Conservation (phyloP, 352 stramenopile genomes). For the Salisapilia sapeloensis region DNA sequence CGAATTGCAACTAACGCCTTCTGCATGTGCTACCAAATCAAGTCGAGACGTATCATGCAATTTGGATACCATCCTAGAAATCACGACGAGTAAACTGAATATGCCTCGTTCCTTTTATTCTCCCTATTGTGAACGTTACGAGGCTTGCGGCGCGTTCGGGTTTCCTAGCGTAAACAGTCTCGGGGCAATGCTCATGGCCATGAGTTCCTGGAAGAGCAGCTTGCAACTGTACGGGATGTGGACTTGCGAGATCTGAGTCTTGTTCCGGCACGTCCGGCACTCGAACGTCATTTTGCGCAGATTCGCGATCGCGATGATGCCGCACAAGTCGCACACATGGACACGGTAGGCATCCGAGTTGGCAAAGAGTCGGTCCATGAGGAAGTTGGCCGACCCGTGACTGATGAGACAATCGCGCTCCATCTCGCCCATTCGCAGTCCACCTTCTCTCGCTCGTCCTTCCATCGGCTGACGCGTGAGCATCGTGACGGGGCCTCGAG, state of each 20-base stretch:
- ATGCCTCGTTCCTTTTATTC: too few relatives aligned
- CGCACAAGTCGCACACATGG: conserved; percentile 98
- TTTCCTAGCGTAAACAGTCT: conserved; percentile 91
- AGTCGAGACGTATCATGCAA: too few relatives aligned
- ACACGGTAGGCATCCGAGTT: conserved; percentile 98
- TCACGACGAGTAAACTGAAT: too few relatives aligned
- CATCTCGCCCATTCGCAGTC: conserved; percentile 99
- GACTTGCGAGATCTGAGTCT: conserved; percentile 90
- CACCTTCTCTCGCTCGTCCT: conserved; percentile 94
- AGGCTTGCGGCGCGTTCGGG: conserved; percentile 23
- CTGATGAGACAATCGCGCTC: conserved; percentile 99
- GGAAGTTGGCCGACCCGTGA: conserved; percentile 97
- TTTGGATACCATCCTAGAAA: too few relatives aligned
- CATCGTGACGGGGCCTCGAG: conserved; percentile 91
- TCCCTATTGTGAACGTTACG: too few relatives aligned
- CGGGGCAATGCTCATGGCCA: conserved; percentile 99
- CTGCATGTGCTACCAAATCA: too few relatives aligned
- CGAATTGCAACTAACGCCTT: too few relatives aligned
- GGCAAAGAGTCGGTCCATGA: conserved; percentile 98
- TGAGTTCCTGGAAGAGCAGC: conserved; percentile 99
- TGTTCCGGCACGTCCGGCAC: conserved; percentile 90
- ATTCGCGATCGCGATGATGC: conserved; percentile 98
- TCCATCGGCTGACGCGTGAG: conserved; percentile 98
- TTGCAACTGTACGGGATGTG: conserved; percentile 99
- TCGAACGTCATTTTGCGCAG: conserved; percentile 98